Conservation (phyloP, 495 filamentous ascomycete species). For the Hyaloscypha hepaticicola region DNA sequence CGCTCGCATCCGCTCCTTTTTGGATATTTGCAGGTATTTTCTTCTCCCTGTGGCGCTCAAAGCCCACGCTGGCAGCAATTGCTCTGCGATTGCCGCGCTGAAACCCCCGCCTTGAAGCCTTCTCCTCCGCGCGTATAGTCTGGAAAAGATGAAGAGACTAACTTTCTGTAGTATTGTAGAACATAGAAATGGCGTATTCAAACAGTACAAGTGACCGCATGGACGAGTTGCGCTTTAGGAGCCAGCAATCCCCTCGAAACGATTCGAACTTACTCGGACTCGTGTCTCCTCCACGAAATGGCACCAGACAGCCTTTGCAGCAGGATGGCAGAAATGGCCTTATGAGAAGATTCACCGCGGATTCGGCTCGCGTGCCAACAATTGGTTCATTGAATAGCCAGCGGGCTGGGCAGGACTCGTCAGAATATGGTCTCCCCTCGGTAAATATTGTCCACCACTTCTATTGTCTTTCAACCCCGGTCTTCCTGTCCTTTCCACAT, state of each 20-base stretch:
- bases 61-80: neutral
- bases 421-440: slow-evolving; percentile 50
- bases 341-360: slow-evolving; percentile 91
- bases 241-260: slow-evolving; percentile 64
- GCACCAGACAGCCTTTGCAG: slow-evolving; percentile 51
- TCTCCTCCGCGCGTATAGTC: slow-evolving; percentile 3
- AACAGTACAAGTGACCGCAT: slow-evolving; percentile 63
- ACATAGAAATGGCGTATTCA: slow-evolving; percentile 60
- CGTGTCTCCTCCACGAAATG: slow-evolving; percentile 66
- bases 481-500: neutral
- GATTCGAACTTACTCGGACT: slow-evolving; percentile 70
- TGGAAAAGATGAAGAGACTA: slow-evolving; percentile 5
- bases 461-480: slow-evolving; percentile 45
- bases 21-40: slow-evolving; percentile 23
- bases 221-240: slow-evolving; percentile 76
- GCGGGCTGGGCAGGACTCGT: slow-evolving; percentile 51
- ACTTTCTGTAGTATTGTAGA: slow-evolving; percentile 23
- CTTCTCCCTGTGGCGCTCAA: neutral
- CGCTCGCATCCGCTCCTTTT: slow-evolving; percentile 17
- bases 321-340: slow-evolving; percentile 67
- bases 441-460: slow-evolving; percentile 39
- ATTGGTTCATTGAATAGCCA: slow-evolving; percentile 67
- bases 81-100: neutral
- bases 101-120: slow-evolving; percentile 29
- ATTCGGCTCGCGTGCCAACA: slow-evolving; percentile 81